A percentile compares a stretch with the other conserved stretches of the same genome.
phyloP scores from a whole-genome alignment of 352 stramenopile genomes.

The Labyrinthula sp. region DNA sequence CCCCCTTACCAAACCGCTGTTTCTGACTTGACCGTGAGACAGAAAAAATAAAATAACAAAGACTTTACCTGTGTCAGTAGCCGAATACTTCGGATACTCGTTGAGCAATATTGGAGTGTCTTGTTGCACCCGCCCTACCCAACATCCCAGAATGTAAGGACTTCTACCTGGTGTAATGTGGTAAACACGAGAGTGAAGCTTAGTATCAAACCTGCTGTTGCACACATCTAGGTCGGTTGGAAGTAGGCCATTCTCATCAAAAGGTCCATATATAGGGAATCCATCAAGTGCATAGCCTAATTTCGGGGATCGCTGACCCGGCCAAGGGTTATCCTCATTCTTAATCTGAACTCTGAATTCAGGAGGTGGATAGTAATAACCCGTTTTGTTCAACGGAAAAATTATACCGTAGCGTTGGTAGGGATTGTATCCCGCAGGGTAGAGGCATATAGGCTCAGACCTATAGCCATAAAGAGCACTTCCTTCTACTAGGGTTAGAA shows the following conservation, averaged over 20 bases:
- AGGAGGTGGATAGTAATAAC: no score
- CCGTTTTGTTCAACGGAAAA: no score
- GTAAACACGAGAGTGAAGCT: conserved; percentile 9
- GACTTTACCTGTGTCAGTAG: not conserved
- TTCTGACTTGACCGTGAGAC: conserved; percentile 1
- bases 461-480: no score
- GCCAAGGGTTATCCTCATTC: conserved; percentile 20
- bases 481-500: not conserved
- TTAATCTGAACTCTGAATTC: no score
- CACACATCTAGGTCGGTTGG: conserved; percentile 22
- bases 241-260: conserved; percentile 6
- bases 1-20: no score
- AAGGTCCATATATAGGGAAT: conserved; percentile 25
- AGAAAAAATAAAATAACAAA: conserved; percentile 13
- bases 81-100: conserved; percentile 10
- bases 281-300: conserved; percentile 26
- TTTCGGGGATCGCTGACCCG: conserved; percentile 19
- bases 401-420: no score
- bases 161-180: conserved; percentile 11
- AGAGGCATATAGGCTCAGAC: no score
- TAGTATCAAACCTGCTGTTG: conserved; percentile 10
- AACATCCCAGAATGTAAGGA: conserved; percentile 19
- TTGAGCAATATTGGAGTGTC: conserved; percentile 8
- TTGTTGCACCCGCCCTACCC: conserved; percentile 4
- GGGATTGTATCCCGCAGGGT: no score